phyloP scores from a whole-genome alignment of 805 yeast genomes.

The Pichia paraexigua region DNA sequence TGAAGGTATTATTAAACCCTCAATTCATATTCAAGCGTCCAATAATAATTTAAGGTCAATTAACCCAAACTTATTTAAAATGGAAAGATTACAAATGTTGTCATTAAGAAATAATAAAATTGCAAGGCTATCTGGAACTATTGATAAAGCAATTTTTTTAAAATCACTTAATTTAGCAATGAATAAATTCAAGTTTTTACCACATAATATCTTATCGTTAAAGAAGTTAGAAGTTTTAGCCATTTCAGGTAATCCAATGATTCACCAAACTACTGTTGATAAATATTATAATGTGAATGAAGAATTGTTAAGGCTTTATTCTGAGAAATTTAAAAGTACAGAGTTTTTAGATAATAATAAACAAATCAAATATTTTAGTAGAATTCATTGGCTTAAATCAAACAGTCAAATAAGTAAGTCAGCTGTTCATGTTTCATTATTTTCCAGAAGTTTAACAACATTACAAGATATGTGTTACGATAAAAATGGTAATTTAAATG shows the following conservation, averaged over 20 bases:
- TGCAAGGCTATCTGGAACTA: constrained; percentile 40
- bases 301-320: constrained; percentile 21
- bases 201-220: constrained; percentile 44
- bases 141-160: constrained; percentile 33
- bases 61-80: constrained; percentile 44
- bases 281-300: constrained; percentile 11
- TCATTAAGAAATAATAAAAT: constrained; percentile 44
- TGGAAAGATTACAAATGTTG: constrained; percentile 42
- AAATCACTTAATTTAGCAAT: constrained; percentile 45
- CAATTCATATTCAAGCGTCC: constrained; percentile 41
- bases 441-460: constrained; percentile 27
- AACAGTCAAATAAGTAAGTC: constrained; percentile 18
- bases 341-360: constrained; percentile 8
- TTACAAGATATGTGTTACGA: constrained; percentile 22
- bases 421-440: constrained; percentile 17
- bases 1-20: constrained; percentile 29
- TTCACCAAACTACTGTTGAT: constrained; percentile 12
- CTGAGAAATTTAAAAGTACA: background rate
- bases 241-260: constrained; percentile 41
- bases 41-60: constrained; percentile 41
- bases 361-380: constrained; percentile 19
- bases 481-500: constrained; percentile 7
- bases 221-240: constrained; percentile 36
- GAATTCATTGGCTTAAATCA: constrained; percentile 24
- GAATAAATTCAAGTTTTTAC: constrained; percentile 44